These are phyloP conservation scores for Rhynchosporium graminicola DNA, from an alignment of 2,329 filamentous ascomycete species.

Conservation along the genomic window DNA sequence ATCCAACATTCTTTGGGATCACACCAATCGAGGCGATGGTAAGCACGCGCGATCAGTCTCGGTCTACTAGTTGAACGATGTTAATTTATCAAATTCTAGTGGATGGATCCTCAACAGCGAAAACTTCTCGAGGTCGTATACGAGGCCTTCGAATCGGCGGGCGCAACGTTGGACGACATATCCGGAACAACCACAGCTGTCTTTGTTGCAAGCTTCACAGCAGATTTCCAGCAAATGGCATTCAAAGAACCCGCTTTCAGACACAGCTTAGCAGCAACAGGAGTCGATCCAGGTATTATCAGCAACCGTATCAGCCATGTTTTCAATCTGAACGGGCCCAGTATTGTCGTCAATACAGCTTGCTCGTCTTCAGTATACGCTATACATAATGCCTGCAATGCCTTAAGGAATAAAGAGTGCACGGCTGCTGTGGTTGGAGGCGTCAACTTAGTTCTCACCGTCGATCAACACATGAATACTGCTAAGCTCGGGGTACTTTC, in stretches of 20 bases:
- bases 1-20: slow-evolving; percentile 31
- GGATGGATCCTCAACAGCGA: slow-evolving; percentile 38
- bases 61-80: too few species aligned
- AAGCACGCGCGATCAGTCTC: too few species aligned
- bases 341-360: neutral
- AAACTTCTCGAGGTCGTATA: slow-evolving; percentile 36
- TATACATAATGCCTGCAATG: neutral
- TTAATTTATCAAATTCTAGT: neutral
- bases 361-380: neutral
- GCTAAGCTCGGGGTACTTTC: neutral
- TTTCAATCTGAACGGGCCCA: neutral
- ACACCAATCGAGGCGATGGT: slow-evolving; percentile 26
- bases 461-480: neutral
- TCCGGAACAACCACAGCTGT: neutral
- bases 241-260: neutral
- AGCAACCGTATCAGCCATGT: neutral
- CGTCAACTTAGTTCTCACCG: neutral
- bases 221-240: neutral
- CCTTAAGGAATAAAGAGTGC: neutral
- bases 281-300: neutral
- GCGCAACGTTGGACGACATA: slow-evolving; percentile 29
- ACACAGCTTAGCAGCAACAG: neutral
- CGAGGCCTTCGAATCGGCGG: slow-evolving; percentile 36
- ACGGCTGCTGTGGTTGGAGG: neutral
- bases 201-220: neutral